Base-by-base conservation (phyloP, 1,284 basidiomycete genomes). In the Chalciporus piperatoides region DNA sequence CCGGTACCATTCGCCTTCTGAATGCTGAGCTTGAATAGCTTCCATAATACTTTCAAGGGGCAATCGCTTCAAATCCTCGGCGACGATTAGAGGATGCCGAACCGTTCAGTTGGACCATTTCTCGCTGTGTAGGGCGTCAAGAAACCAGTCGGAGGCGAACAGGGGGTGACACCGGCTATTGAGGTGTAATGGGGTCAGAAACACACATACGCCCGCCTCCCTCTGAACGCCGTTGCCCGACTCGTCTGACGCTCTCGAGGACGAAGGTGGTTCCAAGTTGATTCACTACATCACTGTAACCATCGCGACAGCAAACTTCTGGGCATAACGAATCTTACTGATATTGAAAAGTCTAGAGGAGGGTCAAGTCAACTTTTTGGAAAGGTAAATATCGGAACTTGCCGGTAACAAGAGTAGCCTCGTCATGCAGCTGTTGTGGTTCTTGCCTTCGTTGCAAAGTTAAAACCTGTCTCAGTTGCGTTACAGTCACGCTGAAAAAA, bases 231-330 rank as follows among this genome's bases (percentile, higher is more conserved):
- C 52, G 33, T 37, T 21, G 44, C 38, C 37, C 33, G 32, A 30
- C 37, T 37, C 17, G 32, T 17, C 15, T 30, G 4, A 23, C 25
- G 54, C 35, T 36, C 15, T 39, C 36, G 42, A 48, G 21, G 3
- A 41, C 25, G 24, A 27, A 47, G 40, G 36, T 48, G 42, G 50
- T 19, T 14, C 38, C 44, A 25, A 23, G 41, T 48, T 23, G 15
- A 57, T 37, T 21, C 15, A 51, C 33, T 21, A 41, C 52, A 52
- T 63, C 62, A 53, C 37, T 35, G 60, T 66, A 64, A 61, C 62
- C 60, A 64, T 63, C 58, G 41, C 62, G 35, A 62, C 64, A 37
- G 33, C 21, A 10, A 55, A 51, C 60, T 66, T 64, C 62, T 30
- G 10, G 50, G 48, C 19, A 51, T 45, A 59, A 66, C 63, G 48